Evolutionary conservation across 2,329 filamentous ascomycete genomes (phyloP).

Genomic region (Diaporthe vexans): DNA sequence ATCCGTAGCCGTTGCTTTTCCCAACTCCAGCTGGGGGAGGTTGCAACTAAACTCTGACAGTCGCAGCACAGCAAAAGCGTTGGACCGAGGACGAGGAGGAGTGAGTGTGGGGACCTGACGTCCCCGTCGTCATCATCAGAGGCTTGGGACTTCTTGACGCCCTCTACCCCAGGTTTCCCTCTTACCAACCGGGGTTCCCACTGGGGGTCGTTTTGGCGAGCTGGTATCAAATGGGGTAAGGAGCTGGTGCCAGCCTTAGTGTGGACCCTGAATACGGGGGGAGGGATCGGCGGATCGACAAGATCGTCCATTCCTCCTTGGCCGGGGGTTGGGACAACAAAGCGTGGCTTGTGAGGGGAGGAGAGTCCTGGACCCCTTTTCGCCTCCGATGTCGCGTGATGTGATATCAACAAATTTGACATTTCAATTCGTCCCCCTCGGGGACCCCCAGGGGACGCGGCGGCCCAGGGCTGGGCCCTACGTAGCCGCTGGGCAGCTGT

Average conservation of each 20-base stretch:
- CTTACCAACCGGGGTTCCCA: neutral
- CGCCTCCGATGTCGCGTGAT: conserved; percentile 26
- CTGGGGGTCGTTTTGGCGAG: neutral
- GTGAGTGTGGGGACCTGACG: conserved; percentile 16
- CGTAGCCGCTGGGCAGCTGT: neutral
- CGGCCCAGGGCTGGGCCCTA: neutral
- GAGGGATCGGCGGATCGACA: conserved; percentile 37
- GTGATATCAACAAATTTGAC: conserved; percentile 34
- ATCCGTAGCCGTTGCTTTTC: neutral
- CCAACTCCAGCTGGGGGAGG: neutral
- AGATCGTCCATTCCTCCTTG: neutral
- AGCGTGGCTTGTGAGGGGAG: neutral
- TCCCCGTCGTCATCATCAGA: neutral
- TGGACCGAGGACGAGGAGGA: neutral
- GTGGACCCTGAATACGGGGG: conserved; percentile 39
- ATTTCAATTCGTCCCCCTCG: neutral
- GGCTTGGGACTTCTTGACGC: neutral
- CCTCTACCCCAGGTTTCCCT: neutral
- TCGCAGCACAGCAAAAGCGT: neutral
- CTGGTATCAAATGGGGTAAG: neutral
- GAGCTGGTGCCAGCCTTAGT: conserved; percentile 8
- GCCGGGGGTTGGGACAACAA: neutral
- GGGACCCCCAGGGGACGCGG: neutral
- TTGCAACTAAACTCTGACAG: conserved; percentile 20
- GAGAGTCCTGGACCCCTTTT: neutral